A percentile compares a stretch with the other conserved stretches of the same genome.
Conservation (phyloP, 2,329 filamentous ascomycete genomes). For the Hymenoscyphus linearis region DNA sequence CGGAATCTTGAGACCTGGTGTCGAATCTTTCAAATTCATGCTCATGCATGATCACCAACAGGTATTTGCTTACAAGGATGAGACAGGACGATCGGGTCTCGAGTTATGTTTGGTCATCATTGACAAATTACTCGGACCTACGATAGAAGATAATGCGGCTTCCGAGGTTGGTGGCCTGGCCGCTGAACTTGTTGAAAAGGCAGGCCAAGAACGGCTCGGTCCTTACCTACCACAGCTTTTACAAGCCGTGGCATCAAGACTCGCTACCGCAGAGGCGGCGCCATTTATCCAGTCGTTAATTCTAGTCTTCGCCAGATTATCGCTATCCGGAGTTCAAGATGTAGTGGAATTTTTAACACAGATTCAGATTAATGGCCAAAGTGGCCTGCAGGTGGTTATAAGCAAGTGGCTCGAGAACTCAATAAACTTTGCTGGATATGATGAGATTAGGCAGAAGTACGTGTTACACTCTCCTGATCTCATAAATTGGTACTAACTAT, state of each 20-base stretch:
- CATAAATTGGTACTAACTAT: constrained; percentile 29
- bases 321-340: constrained; percentile 77
- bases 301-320: constrained; percentile 87
- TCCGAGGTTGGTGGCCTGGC: constrained; percentile 95
- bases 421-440: constrained; percentile 94
- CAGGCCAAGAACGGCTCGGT: constrained; percentile 83
- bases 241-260: constrained; percentile 77
- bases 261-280: constrained; percentile 76
- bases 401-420: constrained; percentile 97
- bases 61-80: constrained; percentile 80
- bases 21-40: constrained; percentile 82
- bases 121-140: constrained; percentile 77
- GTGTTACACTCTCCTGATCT: constrained; percentile 30
- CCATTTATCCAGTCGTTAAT: constrained; percentile 95
- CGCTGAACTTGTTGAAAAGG: constrained; percentile 91
- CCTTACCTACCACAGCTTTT: constrained; percentile 86
- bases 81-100: constrained; percentile 72
- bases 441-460: constrained; percentile 94
- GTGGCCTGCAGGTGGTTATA: constrained; percentile 82
- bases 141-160: constrained; percentile 87
- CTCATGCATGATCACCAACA: constrained; percentile 86
- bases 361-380: constrained; percentile 73
- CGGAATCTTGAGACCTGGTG: constrained; percentile 80
- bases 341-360: constrained; percentile 88
- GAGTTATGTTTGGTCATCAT: constrained; percentile 89